These are phyloP conservation scores for Phialophora verrucosa DNA, from an alignment of 2,329 filamentous ascomycete genomes.

Conservation along the genomic window DNA sequence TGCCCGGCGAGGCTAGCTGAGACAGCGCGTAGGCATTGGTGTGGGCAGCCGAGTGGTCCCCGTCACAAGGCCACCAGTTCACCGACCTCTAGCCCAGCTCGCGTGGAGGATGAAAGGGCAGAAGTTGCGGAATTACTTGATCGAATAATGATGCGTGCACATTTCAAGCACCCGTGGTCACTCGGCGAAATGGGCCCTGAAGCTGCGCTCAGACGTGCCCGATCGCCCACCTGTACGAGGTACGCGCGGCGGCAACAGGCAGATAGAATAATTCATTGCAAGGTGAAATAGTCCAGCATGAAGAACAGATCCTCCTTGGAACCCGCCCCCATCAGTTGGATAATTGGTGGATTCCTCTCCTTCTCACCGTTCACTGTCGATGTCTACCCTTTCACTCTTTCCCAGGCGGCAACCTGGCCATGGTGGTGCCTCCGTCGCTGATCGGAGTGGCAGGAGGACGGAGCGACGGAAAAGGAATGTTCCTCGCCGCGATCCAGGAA, in stretches of 20 bases:
- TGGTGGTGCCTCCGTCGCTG: not conserved
- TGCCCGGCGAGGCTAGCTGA: constrained; percentile 19
- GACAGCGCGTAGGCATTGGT: not conserved
- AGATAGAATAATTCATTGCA: not conserved
- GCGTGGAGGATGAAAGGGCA: not conserved
- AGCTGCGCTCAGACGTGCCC: not conserved
- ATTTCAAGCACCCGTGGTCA: not conserved
- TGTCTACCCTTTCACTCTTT: not conserved
- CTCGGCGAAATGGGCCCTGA: not conserved
- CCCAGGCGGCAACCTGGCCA: not conserved
- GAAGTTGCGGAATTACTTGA: not conserved
- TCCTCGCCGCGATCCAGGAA: constrained; percentile 8
- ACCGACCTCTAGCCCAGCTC: not conserved
- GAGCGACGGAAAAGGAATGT: constrained; percentile 10
- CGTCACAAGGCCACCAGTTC: constrained; percentile 7
- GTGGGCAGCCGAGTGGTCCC: constrained; percentile 2
- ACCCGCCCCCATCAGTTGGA: not conserved
- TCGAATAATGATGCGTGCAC: not conserved
- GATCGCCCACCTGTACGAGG: constrained; percentile 1
- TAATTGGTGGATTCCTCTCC: not conserved
- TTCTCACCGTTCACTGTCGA: not conserved
- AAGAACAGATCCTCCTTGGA: not conserved
- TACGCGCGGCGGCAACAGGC: constrained; percentile 2
- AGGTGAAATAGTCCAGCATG: not conserved
- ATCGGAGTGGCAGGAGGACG: not conserved